phyloP scores from a whole-genome alignment of 768 basidiomycete genomes.

The Rhizopogon salebrosus region DNA sequence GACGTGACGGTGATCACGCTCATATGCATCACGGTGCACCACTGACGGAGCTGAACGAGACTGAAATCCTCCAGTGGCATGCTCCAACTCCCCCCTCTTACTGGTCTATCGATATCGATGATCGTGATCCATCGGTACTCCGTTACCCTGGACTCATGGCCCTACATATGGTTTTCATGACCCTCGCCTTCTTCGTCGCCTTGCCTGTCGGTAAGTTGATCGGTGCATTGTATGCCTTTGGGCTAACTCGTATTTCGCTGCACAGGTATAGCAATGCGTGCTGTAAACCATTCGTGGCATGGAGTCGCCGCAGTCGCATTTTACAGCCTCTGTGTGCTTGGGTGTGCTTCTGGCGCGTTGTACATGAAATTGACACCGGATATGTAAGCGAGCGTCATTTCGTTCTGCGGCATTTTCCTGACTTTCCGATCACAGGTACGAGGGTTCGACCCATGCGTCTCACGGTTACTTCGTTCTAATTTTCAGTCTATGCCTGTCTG shows the following conservation, averaged over 20 bases:
- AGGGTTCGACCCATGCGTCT: constrained; percentile 54
- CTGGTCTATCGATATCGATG: constrained; percentile 73
- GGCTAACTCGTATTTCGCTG: background rate
- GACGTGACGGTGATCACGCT: constrained; percentile 33
- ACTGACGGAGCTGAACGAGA: constrained; percentile 68
- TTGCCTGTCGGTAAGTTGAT: constrained; percentile 67
- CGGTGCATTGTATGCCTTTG: background rate
- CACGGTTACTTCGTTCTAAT: constrained; percentile 58
- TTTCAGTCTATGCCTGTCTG: constrained; percentile 40
- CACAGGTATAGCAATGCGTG: constrained; percentile 75
- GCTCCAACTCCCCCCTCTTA: constrained; percentile 75
- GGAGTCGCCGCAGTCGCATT: constrained; percentile 56
- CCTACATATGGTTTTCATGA: constrained; percentile 70
- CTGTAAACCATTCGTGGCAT: constrained; percentile 66
- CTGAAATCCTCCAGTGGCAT: constrained; percentile 61
- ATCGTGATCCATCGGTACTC: constrained; percentile 33
- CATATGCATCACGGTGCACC: constrained; percentile 48
- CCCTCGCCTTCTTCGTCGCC: constrained; percentile 74
- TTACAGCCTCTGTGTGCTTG: constrained; percentile 55
- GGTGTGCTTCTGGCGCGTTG: constrained; percentile 59
- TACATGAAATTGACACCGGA: constrained; percentile 81
- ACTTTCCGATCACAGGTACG: constrained; percentile 48
- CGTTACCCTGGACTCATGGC: constrained; percentile 69
- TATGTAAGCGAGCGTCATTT: constrained; percentile 49
- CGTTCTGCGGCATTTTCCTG: constrained; percentile 1